Evolutionary conservation across 75 land plant genomes (phyloP), one percentile per base, ranked within the genome.

Genomic region (Cryptomeria japonica): DNA sequence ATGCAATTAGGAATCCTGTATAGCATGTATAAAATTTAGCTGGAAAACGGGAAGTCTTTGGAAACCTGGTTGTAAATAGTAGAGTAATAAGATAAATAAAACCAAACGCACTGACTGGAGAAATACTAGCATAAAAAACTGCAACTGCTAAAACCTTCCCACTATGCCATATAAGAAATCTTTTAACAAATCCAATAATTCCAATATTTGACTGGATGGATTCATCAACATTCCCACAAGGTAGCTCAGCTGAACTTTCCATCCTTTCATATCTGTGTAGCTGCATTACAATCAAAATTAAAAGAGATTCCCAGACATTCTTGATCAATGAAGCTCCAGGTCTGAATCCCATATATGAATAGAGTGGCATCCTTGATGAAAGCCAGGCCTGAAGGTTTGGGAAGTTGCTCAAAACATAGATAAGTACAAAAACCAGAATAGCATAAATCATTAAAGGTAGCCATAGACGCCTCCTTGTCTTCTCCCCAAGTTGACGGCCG

Each of bases 41-140:
- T 58, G 99, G 99, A 44, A 97, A 80, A 3, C 89, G 92, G n/a
- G 98, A 98, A 64, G 89, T 87, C 90, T 98, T 98, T 4, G 99
- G 95, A 86, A 96, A 93, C 84, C 89, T 90, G 84, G 97, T 93
- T 85, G 86, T 94, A 34, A 95, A 46, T n/a, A 95, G 89, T n/a
- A 98, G 92, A 58, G 91, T 95, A 34, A 96, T 49, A 85, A 97
- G 96, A 90, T 97, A 98, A 18, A 97, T 25, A 90, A 96, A 95
- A 0, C 99, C 99, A 90, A 94, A 88, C 64, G 88, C 93, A 92
- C 99, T 94, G 7, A 98, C 90, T 87, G 99, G 99, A 86, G 96
- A 96, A 58, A 97, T 68, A 85, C 98, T 91, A 34, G 99, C 99
- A 93, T 97, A 98, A 85, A 98, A 97, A n/a, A 95, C 91, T 36